Conservation (phyloP, 2,329 filamentous ascomycete genomes). For the Fusarium globosum region DNA sequence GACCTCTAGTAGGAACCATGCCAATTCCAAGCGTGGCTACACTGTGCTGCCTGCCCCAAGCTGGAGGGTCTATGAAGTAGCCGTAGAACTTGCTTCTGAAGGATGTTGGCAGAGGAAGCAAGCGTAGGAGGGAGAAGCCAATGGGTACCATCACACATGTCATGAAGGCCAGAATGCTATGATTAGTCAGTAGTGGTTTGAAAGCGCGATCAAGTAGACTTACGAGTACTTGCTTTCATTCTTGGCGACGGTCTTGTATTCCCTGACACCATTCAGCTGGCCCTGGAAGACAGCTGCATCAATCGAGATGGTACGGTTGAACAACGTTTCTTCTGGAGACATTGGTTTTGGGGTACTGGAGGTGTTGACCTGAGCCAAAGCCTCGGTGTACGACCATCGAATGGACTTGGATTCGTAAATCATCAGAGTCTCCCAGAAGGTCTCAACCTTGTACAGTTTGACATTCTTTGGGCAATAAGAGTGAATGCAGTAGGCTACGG, state of each 20-base stretch:
- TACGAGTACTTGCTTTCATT: constrained; percentile 37
- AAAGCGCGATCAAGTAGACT: not conserved
- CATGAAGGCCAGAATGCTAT: constrained; percentile 37
- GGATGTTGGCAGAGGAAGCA: constrained; percentile 29
- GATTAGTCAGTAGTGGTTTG: too few relatives aligned
- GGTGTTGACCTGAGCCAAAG: constrained; percentile 19
- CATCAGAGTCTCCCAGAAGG: constrained; percentile 33
- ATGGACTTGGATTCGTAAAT: constrained; percentile 16
- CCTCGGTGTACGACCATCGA: constrained; percentile 26
- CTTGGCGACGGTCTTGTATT: not conserved
- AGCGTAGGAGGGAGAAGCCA: constrained; percentile 35
- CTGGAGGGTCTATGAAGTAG: constrained; percentile 46
- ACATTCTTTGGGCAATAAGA: not conserved
- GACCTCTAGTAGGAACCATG: constrained; percentile 55
- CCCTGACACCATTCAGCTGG: constrained; percentile 24
- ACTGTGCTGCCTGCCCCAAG: constrained; percentile 41
- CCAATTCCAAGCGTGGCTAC: constrained; percentile 41
- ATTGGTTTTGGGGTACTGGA: constrained; percentile 7
- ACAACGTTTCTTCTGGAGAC: not conserved
- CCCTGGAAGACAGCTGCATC: constrained; percentile 5
- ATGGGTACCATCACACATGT: constrained; percentile 36
- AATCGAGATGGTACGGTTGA: constrained; percentile 35
- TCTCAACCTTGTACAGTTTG: constrained; percentile 20
- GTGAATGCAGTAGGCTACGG: constrained; percentile 38
- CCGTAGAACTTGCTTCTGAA: constrained; percentile 39